Conservation (phyloP, 768 basidiomycete species). For the Termitomyces sp. region DNA sequence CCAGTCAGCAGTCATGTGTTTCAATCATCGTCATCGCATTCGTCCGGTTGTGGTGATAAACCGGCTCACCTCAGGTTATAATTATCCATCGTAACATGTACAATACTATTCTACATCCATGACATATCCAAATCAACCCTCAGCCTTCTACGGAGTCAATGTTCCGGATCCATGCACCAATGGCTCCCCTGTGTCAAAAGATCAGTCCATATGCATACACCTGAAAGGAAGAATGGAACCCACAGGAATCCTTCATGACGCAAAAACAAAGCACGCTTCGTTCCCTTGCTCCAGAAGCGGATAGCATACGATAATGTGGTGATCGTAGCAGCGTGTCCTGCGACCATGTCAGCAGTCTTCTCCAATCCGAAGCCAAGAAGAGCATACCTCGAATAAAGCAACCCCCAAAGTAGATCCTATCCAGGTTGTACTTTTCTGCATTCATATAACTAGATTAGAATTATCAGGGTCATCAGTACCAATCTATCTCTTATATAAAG, state of each 20-base stretch:
- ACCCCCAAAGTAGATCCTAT: conserved; percentile 98
- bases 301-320: conserved; percentile 98
- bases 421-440: conserved; percentile 95
- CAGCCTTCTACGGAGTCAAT: conserved; percentile 52
- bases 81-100: conserved; percentile 14
- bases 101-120: conserved; percentile 16
- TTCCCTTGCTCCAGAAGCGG: conserved; percentile 98
- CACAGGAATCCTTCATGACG: conserved; percentile 98
- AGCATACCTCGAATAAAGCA: conserved; percentile 93
- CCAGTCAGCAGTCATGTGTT: conserved; percentile 17
- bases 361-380: neutral
- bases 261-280: conserved; percentile 92
- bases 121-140: conserved; percentile 3
- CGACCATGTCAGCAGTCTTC: conserved; percentile 16
- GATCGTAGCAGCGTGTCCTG: conserved; percentile 96
- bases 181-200: conserved; percentile 63
- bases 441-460: conserved; percentile 84
- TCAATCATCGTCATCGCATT: conserved; percentile 4
- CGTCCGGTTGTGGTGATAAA: conserved; percentile 7
- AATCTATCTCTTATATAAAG: neutral
- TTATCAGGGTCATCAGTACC: conserved; percentile 8
- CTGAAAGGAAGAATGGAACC: conserved; percentile 33
- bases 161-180: conserved; percentile 98
- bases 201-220: conserved; percentile 15
- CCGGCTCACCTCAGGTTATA: conserved; percentile 9